Evolutionary conservation across 805 yeast genomes (phyloP).

Genomic region (Myxozyma nipponensis): DNA sequence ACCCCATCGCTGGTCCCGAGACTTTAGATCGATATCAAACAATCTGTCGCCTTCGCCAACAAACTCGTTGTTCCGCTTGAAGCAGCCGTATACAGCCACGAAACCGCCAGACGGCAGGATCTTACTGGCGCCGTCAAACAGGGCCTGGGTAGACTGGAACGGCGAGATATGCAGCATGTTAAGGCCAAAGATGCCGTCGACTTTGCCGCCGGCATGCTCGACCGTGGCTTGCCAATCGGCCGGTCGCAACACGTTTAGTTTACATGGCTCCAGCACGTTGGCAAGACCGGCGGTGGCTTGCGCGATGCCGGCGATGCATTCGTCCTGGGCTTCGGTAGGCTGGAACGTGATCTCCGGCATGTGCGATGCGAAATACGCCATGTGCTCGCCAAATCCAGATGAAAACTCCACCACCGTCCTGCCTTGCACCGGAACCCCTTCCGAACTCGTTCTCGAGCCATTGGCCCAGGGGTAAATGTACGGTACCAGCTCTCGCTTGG

Average conservation of each 20-base stretch:
- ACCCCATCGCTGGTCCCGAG: slow-evolving; percentile 24
- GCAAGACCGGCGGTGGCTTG: neutral
- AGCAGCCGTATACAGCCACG: slow-evolving; percentile 24
- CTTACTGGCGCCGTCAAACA: slow-evolving; percentile 11
- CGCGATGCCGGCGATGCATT: slow-evolving; percentile 19
- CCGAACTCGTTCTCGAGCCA: slow-evolving; percentile 1
- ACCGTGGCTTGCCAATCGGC: slow-evolving; percentile 13
- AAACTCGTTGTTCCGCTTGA: slow-evolving; percentile 23
- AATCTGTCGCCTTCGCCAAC: slow-evolving; percentile 17
- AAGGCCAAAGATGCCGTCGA: slow-evolving; percentile 15
- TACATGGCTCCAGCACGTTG: slow-evolving; percentile 11
- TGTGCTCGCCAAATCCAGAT: slow-evolving; percentile 26
- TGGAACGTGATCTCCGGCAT: slow-evolving; percentile 17
- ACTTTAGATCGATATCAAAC: slow-evolving; percentile 19
- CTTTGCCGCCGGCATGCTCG: neutral
- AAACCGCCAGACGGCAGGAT: slow-evolving; percentile 11
- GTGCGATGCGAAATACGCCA: slow-evolving; percentile 18
- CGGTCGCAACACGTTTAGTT: slow-evolving; percentile 14
- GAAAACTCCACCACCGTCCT: slow-evolving; percentile 21
- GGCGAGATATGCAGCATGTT: slow-evolving; percentile 27
- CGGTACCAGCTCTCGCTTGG: slow-evolving; percentile 19
- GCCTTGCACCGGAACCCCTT: neutral
- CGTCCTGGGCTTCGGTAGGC: slow-evolving; percentile 26
- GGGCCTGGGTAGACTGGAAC: slow-evolving; percentile 14
- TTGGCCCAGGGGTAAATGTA: slow-evolving; percentile 1